phyloP scores from a whole-genome alignment of 805 yeast species.

The Kodamaea lidongshanica region DNA sequence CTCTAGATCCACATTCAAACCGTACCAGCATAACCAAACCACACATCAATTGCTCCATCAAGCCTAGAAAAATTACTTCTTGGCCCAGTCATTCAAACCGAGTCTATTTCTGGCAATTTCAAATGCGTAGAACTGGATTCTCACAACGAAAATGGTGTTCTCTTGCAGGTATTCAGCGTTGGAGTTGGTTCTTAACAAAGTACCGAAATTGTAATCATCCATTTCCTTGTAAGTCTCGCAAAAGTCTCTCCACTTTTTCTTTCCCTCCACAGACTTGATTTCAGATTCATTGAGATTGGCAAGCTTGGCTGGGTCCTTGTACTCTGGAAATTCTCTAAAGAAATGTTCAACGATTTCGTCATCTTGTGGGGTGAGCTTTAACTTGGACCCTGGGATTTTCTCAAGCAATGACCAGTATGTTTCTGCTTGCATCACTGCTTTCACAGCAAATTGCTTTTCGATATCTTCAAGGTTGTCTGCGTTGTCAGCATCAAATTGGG shows the following conservation, averaged over 20 bases:
- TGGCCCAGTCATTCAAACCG: slow-evolving; percentile 88
- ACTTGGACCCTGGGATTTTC: slow-evolving; percentile 69
- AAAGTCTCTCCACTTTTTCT: slow-evolving; percentile 85
- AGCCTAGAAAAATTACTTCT: too few species aligned
- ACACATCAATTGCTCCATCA: too few species aligned
- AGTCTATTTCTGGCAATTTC: slow-evolving; percentile 90
- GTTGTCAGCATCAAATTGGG: slow-evolving; percentile 69
- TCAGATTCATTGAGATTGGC: slow-evolving; percentile 64
- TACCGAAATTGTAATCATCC: slow-evolving; percentile 94
- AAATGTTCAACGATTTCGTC: slow-evolving; percentile 61
- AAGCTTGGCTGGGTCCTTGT: slow-evolving; percentile 51
- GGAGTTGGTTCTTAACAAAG: slow-evolving; percentile 72
- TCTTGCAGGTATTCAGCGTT: slow-evolving; percentile 73
- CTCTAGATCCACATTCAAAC: too few species aligned
- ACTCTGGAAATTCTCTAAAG: slow-evolving; percentile 83
- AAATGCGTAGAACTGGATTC: slow-evolving; percentile 91
- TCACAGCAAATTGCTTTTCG: slow-evolving; percentile 96
- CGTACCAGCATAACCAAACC: too few species aligned
- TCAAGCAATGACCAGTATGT: slow-evolving; percentile 82
- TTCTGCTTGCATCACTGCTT: slow-evolving; percentile 93
- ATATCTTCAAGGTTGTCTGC: slow-evolving; percentile 95
- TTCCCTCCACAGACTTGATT: slow-evolving; percentile 74
- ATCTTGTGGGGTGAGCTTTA: slow-evolving; percentile 67
- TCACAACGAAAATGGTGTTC: slow-evolving; percentile 81
- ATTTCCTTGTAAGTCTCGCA: slow-evolving; percentile 78